phyloP scores from a whole-genome alignment of 495 filamentous ascomycete species.

The Pseudoneurospora amorphoporcata region DNA sequence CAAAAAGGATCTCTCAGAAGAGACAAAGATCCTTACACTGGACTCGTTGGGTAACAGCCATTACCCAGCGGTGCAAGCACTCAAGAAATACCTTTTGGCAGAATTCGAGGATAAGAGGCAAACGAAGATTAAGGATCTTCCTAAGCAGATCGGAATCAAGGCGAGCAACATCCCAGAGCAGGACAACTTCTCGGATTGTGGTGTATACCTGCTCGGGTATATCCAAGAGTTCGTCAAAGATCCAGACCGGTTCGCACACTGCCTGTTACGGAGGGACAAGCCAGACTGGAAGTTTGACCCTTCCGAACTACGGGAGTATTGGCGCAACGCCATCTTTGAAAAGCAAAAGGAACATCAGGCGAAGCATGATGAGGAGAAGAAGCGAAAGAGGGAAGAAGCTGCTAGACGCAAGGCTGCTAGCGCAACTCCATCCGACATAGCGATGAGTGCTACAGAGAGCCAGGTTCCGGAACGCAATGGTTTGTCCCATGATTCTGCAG shows the following conservation, averaged over 20 bases:
- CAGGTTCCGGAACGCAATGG: background rate
- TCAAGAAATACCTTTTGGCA: conserved; percentile 66
- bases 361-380: conserved; percentile 11
- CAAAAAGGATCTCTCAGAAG: conserved; percentile 26
- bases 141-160: conserved; percentile 50
- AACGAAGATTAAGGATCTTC: conserved; percentile 43
- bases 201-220: conserved; percentile 75
- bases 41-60: conserved; percentile 68
- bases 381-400: conserved; percentile 11
- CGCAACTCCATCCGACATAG: background rate
- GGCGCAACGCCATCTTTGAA: conserved; percentile 27
- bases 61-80: conserved; percentile 45
- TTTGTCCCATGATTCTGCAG: background rate
- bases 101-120: conserved; percentile 61
- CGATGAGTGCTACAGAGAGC: background rate
- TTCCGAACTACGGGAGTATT: conserved; percentile 21
- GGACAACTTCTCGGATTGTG: conserved; percentile 80
- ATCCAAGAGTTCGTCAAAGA: conserved; percentile 64
- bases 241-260: conserved; percentile 49
- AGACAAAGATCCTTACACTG: conserved; percentile 71
- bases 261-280: conserved; percentile 20
- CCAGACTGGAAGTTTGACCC: conserved; percentile 29
- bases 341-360: conserved; percentile 26
- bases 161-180: conserved; percentile 66
- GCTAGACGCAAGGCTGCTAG: background rate